A percentile compares a stretch with the other conserved stretches of the same genome.
phyloP scores from a whole-genome alignment of 768 basidiomycete species.

The Termitomyces sp. region DNA sequence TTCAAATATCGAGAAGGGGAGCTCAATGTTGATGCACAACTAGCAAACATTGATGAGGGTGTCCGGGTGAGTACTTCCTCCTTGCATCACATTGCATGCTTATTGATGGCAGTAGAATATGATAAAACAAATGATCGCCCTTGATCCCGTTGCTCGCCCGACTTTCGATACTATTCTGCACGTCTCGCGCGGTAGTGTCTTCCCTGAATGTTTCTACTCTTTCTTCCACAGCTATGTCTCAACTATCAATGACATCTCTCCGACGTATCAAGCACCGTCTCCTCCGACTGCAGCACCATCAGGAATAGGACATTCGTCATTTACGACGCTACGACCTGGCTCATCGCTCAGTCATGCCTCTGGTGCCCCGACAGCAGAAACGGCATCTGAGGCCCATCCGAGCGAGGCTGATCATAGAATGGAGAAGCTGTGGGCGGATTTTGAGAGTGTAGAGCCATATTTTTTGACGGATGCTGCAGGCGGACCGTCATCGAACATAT shows the following conservation, averaged over 20 bases:
- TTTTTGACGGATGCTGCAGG: conserved; percentile 47
- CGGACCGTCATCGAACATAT: conserved; percentile 49
- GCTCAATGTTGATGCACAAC: conserved; percentile 66
- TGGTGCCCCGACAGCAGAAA: conserved; percentile 22
- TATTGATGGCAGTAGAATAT: conserved; percentile 55
- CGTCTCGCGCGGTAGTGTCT: conserved; percentile 70
- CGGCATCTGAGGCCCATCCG: conserved; percentile 45
- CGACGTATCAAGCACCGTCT: conserved; percentile 38
- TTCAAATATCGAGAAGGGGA: conserved; percentile 93
- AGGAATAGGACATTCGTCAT: conserved; percentile 30
- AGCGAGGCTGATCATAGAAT: conserved; percentile 84
- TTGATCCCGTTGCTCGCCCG: conserved; percentile 74
- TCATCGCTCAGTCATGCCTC: conserved; percentile 24
- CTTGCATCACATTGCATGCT: conserved; percentile 15
- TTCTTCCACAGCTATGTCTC: conserved; percentile 90
- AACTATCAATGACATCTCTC: conserved; percentile 68
- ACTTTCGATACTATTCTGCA: conserved; percentile 80
- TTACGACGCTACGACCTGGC: conserved; percentile 29
- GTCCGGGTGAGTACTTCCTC: conserved; percentile 60
- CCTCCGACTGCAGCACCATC: conserved; percentile 30
- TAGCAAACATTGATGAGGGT: conserved; percentile 70
- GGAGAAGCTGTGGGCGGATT: conserved; percentile 85
- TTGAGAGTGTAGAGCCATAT: conserved; percentile 76
- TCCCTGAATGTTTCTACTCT: conserved; percentile 93
- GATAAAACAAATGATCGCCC: conserved; percentile 86